phyloP scores from a whole-genome alignment of 2,329 filamentous ascomycete genomes.

The Talaromyces marneffei region DNA sequence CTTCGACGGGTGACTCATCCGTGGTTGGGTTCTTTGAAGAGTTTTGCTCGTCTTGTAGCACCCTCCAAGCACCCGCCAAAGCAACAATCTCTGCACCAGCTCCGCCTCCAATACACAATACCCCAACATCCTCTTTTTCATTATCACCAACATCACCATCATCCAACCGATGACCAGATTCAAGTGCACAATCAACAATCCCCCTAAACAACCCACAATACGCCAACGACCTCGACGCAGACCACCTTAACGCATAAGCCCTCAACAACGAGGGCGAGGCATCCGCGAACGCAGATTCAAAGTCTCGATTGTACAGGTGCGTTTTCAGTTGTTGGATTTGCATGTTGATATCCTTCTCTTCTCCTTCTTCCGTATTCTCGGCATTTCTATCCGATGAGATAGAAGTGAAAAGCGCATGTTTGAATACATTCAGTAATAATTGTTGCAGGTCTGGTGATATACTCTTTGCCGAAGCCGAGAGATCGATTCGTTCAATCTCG shows the following conservation, averaged over 20 bases:
- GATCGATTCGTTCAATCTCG: conserved; percentile 18
- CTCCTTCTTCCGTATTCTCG: conserved; percentile 21
- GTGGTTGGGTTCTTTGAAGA: background rate
- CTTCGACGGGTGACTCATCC: background rate
- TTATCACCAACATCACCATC: background rate
- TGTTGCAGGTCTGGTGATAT: conserved; percentile 58
- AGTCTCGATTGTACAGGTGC: conserved; percentile 81
- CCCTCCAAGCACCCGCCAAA: conserved; percentile 50
- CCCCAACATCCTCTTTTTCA: conserved; percentile 20
- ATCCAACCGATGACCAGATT: background rate
- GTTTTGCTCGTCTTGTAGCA: conserved; percentile 22
- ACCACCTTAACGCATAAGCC: conserved; percentile 87
- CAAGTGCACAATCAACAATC: conserved; percentile 23
- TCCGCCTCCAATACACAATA: conserved; percentile 59
- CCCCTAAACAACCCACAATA: conserved; percentile 60
- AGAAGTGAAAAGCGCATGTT: conserved; percentile 38
- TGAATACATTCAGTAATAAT: conserved; percentile 67
- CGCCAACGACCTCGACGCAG: conserved; percentile 74
- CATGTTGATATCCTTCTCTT: conserved; percentile 34
- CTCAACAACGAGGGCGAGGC: conserved; percentile 50
- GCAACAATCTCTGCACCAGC: conserved; percentile 63
- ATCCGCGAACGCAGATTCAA: conserved; percentile 67
- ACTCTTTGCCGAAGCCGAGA: conserved; percentile 19
- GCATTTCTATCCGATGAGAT: background rate
- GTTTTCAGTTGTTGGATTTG: conserved; percentile 77